These are phyloP conservation scores for Elymus sibiricus DNA, from an alignment of 176 grass and related monocot genomes.

Conservation along the genomic window DNA sequence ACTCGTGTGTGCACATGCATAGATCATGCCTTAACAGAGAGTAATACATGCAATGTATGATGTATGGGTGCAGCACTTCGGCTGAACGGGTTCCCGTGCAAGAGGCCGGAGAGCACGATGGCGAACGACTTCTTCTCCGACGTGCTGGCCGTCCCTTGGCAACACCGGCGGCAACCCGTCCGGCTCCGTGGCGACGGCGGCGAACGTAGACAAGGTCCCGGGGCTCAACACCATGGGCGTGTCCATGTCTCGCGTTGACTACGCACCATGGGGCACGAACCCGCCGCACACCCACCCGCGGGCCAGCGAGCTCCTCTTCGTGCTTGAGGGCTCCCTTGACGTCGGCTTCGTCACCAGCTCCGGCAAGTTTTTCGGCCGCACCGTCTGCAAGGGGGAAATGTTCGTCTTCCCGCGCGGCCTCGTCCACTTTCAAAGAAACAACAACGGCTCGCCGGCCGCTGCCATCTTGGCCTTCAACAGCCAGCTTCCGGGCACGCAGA, in stretches of 20 bases:
- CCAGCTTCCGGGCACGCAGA: conserved; percentile 60
- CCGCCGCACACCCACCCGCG: conserved; percentile 49
- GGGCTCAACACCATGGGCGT: conserved; percentile 48
- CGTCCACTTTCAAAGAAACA: conserved; percentile 29
- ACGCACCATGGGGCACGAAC: conserved; percentile 29
- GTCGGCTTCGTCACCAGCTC: conserved; percentile 21
- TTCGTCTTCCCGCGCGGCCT: conserved; percentile 42
- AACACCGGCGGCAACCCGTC: background rate
- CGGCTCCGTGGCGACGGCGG: background rate
- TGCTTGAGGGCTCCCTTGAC: conserved; percentile 36
- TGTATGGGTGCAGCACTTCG: conserved; percentile 3
- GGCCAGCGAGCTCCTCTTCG: conserved; percentile 44
- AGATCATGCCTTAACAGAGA: background rate
- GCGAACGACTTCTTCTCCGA: conserved; percentile 36
- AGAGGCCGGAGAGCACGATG: conserved; percentile 5
- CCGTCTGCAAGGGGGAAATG: conserved; percentile 28
- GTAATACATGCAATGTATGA: background rate
- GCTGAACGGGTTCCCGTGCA: conserved; percentile 45
- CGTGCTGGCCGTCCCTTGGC: background rate
- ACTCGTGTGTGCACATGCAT: background rate
- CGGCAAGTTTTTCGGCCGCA: conserved; percentile 27
- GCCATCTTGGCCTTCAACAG: conserved; percentile 58
- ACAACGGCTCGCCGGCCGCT: background rate
- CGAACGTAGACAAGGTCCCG: conserved; percentile 27
- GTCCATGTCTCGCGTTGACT: conserved; percentile 46